Base-by-base conservation (phyloP, 305 asterid genomes). In the Plantago rigida region DNA sequence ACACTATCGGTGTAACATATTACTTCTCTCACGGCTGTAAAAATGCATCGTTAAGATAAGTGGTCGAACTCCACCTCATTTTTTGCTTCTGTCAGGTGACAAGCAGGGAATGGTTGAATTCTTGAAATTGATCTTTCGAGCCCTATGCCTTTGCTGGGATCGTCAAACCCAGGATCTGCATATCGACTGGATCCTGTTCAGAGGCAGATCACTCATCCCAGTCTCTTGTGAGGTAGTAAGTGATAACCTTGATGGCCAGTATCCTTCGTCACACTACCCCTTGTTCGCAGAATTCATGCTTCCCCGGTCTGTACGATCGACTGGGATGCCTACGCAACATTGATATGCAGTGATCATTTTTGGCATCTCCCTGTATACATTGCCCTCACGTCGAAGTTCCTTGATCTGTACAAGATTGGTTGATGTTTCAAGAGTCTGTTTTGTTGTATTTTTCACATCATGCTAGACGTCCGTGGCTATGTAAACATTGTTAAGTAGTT, bases 121-220 rank as follows among this genome's bases (percentile, higher is more conserved):
- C 85, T 68, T 86, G 42, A 92, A 92, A 79, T 76, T 92, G 76
- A 65, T 92, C 10, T 82, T 92, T 69, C 39, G 97, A 74, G 96
- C 94, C 12, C 94, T 92, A 42, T 92, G 95, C 76, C 95, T 92
- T 57, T 92, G 99, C 69, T 92, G 99, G 99, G 99, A 92, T 71
- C 94, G 96, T 17, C 99, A 92, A 71, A 92, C 95, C 22, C 99
- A 92, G 75, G 99, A 92, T 76, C 79, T 92, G 49, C 99, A 92
- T 41, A 64, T 88, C 0, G 99, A 92, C 80, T 92, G 99, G 99
- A 83, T 92, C 68, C 94, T 92, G 42, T 92, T 84, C 77, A 65
- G 97, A 63, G 99, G 96, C 56, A 75, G 96, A 63, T 82, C 95
- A 7, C 68, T 92, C 58, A 61, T 81, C 66, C 96, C 97, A 0